A percentile compares a stretch with the other conserved stretches of the same genome.
phyloP scores from a whole-genome alignment of 2,329 filamentous ascomycete genomes.

The Pseudogymnoascus sp. region DNA sequence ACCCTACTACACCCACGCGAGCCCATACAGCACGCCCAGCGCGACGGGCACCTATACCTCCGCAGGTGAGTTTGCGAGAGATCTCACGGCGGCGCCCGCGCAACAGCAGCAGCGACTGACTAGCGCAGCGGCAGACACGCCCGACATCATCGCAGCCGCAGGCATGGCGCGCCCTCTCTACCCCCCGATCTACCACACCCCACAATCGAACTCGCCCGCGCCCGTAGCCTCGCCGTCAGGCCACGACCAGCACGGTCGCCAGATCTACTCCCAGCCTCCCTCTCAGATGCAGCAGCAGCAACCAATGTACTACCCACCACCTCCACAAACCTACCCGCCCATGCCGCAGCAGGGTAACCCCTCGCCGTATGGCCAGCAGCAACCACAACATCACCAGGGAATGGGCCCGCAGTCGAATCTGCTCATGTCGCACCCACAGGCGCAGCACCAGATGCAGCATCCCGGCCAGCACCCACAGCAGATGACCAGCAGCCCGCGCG shows the following conservation, averaged over 20 bases:
- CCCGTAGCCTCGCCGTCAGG: slow-evolving; percentile 83
- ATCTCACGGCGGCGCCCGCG: not conserved
- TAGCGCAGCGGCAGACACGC: slow-evolving; percentile 38
- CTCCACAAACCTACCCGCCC: slow-evolving; percentile 49
- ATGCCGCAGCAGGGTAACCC: slow-evolving; percentile 54
- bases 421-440: slow-evolving; percentile 54
- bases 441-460: slow-evolving; percentile 52
- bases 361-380: slow-evolving; percentile 53
- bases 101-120: slow-evolving; percentile 17
- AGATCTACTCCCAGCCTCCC: slow-evolving; percentile 72
- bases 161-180: slow-evolving; percentile 63
- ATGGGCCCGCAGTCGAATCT: slow-evolving; percentile 58
- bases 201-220: slow-evolving; percentile 88
- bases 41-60: slow-evolving; percentile 77
- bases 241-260: slow-evolving; percentile 77
- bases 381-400: slow-evolving; percentile 41
- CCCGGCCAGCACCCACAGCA: slow-evolving; percentile 43
- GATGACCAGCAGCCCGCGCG: slow-evolving; percentile 53
- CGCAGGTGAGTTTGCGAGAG: slow-evolving; percentile 54
- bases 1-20: slow-evolving; percentile 69
- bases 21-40: slow-evolving; percentile 75
- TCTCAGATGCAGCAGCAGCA: slow-evolving; percentile 73
- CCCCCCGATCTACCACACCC: slow-evolving; percentile 70
- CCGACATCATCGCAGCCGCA: slow-evolving; percentile 59
- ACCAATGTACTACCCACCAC: slow-evolving; percentile 63